These are phyloP conservation scores for Penicillium sp. DNA, from an alignment of 2,329 filamentous ascomycete genomes.

Conservation along the genomic window DNA sequence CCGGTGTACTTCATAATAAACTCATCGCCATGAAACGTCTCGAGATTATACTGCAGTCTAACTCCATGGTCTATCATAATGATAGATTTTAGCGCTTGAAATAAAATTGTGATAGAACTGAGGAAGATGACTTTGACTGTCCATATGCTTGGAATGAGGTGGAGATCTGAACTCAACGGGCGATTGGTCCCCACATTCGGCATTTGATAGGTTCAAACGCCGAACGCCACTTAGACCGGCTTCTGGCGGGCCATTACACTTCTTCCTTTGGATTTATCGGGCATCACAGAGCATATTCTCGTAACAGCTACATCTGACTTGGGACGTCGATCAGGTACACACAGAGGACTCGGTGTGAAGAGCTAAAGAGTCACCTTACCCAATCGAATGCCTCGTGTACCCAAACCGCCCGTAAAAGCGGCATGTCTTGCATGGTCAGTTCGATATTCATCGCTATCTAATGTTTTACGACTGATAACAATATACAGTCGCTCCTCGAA, in stretches of 20 bases:
- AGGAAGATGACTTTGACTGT: no score
- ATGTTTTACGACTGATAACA: background rate
- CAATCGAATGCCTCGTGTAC: conserved; percentile 5
- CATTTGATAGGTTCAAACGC: background rate
- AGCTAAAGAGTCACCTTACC: no score
- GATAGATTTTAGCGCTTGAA: no score
- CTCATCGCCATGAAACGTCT: background rate
- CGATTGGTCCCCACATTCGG: background rate
- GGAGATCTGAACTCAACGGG: background rate
- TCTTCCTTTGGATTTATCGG: background rate
- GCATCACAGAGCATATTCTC: background rate
- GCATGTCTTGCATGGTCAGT: conserved; percentile 20
- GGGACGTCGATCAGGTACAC: background rate
- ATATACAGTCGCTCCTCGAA: conserved; percentile 21
- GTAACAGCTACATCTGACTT: background rate
- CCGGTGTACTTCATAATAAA: background rate
- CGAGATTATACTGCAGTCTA: no score
- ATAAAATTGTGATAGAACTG: no score
- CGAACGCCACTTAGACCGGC: background rate
- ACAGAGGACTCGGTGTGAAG: no score
- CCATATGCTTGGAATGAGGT: no score
- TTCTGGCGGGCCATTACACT: background rate
- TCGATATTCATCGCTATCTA: background rate
- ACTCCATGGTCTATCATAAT: no score
- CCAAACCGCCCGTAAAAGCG: conserved; percentile 16